These are phyloP conservation scores for Agroathelia rolfsii DNA, from an alignment of 1,284 basidiomycete genomes.

Conservation along the genomic window DNA sequence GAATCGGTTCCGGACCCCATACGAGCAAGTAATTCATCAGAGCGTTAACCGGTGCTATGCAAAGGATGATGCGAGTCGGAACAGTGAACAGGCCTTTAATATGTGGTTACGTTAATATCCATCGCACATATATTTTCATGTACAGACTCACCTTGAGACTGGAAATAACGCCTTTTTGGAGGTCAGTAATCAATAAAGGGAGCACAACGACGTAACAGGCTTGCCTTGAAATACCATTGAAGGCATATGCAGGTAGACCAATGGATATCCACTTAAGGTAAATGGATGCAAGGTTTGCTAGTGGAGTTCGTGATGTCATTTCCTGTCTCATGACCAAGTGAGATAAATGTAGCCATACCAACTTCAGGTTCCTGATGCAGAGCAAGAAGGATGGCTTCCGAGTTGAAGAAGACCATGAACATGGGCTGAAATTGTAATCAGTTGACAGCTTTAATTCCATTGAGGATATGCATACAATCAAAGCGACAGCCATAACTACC, in stretches of 20 bases:
- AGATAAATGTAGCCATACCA: too few species aligned
- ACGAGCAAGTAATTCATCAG: slow-evolving; percentile 80
- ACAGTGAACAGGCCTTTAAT: slow-evolving; percentile 69
- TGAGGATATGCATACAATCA: slow-evolving; percentile 34
- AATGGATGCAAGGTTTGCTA: slow-evolving; percentile 64
- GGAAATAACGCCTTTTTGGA: slow-evolving; percentile 66
- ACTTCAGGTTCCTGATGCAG: slow-evolving; percentile 85
- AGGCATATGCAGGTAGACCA: slow-evolving; percentile 84
- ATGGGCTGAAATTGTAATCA: too few species aligned
- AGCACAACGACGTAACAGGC: slow-evolving; percentile 13
- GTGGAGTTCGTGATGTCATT: too few species aligned
- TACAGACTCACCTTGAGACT: slow-evolving; percentile 61
- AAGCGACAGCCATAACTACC: slow-evolving; percentile 51
- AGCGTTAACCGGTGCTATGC: slow-evolving; percentile 83
- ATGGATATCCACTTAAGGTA: slow-evolving; percentile 75
- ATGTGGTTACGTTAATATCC: slow-evolving; percentile 3
- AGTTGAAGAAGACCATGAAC: slow-evolving; percentile 68
- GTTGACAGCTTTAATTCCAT: neutral
- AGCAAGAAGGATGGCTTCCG: slow-evolving; percentile 67
- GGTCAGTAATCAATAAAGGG: too few species aligned
- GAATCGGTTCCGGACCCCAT: slow-evolving; percentile 71
- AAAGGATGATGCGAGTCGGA: slow-evolving; percentile 78
- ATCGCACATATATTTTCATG: slow-evolving; percentile 8
- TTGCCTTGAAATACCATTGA: slow-evolving; percentile 61
- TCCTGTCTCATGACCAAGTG: too few species aligned